Evolutionary conservation across 208 protist genomes (phyloP), one percentile per base, ranked within the genome.

Genomic region (Hexamita inflata): DNA sequence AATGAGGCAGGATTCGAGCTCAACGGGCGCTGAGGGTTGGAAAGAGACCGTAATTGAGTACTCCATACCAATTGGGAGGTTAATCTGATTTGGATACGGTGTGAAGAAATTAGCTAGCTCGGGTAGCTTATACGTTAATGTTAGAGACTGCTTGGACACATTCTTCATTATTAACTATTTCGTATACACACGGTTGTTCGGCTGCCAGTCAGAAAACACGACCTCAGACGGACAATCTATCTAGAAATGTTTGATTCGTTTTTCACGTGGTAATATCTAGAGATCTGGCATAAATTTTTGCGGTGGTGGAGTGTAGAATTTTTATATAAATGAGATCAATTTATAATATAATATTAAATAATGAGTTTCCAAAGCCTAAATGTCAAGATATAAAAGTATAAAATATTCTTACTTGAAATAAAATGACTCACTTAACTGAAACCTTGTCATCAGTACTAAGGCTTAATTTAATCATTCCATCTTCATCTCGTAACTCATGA

Each of bases 41-140:
- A 70, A 70, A 19, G 64, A 70, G 35, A 70, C 38, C 19, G 64
- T 35, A 11, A 70, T 49, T 32, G 64, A 4, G 35, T 70, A 45
- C 64, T 70, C 64, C 64, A 70, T 70, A n/a, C 64, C 64, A n/a
- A 70, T 34, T 15, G 64, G 64, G 4, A 70, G 35, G 7, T 19
- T 11, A 32, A 70, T 70, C 11, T n/a, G 35, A 38, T 70, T 34
- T 35, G 64, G 64, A 45, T 42, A 70, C 9, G 64, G 64, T 24
- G 40, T 45, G n/a, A 70, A 70, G 35, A 70, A 70, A n/a, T 45
- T 45, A 24, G 64, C 30, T 9, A 70, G 4, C n/a, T 70, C 28
- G 9, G 64, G 64, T 42, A 70, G 64, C 64, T 42, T 70, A 49
- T 70, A 70, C 4, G 64, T 70, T 24, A 70, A n/a, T 2, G 64